Evolutionary conservation across 2,329 filamentous ascomycete genomes (phyloP).

Genomic region (Penicillium capsulatum): DNA sequence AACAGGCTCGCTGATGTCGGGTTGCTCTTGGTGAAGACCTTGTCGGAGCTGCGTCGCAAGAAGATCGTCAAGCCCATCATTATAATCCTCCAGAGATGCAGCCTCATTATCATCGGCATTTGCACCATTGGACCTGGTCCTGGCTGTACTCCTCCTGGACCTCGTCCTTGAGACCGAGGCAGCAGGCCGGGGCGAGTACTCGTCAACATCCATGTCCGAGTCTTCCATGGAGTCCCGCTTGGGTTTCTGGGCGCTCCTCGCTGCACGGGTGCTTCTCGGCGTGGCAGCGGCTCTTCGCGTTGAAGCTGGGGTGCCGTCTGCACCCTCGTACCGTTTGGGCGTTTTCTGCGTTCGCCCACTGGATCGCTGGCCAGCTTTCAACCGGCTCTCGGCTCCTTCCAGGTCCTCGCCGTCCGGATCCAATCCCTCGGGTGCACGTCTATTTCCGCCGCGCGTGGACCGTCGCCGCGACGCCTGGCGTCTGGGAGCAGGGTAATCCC

Average conservation of each 20-base stretch:
- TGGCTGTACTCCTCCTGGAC: constrained; percentile 26
- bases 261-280: constrained; percentile 18
- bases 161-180: constrained; percentile 25
- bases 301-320: constrained; percentile 20
- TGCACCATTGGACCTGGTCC: constrained; percentile 14
- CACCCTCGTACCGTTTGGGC: constrained; percentile 31
- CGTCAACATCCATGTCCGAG: constrained; percentile 23
- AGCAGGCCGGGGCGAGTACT: constrained; percentile 18
- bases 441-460: constrained; percentile 15
- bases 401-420: constrained; percentile 8
- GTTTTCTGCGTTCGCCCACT: constrained; percentile 36
- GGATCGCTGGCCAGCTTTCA: constrained; percentile 16
- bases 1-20: constrained; percentile 17
- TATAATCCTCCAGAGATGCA: constrained; percentile 27
- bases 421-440: constrained; percentile 7
- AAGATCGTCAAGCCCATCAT: constrained; percentile 35
- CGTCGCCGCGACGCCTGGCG: constrained; percentile 25
- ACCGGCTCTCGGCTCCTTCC: not conserved
- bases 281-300: constrained; percentile 20
- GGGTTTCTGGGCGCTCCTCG: constrained; percentile 22
- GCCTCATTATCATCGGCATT: constrained; percentile 16
- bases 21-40: constrained; percentile 25
- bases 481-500: constrained; percentile 15
- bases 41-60: constrained; percentile 38
- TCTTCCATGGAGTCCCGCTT: constrained; percentile 18